Evolutionary conservation across 2,329 filamentous ascomycete species (phyloP).

Genomic region (Rhinocladiella similis): DNA sequence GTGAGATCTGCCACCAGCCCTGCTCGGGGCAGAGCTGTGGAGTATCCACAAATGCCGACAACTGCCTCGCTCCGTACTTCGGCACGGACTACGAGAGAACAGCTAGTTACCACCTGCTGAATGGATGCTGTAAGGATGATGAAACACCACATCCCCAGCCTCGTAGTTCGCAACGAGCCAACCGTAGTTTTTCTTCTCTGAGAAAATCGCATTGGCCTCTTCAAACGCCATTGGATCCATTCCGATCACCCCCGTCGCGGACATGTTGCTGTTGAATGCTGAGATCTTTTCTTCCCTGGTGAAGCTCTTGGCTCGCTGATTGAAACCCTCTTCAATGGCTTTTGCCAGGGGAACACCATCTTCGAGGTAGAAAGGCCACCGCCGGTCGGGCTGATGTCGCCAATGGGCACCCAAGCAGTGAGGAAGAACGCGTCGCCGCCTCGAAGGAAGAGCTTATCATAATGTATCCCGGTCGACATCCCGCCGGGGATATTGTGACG

Average conservation of each 20-base stretch:
- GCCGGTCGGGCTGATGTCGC: slow-evolving; percentile 37
- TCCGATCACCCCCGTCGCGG: slow-evolving; percentile 28
- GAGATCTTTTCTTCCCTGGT: slow-evolving; percentile 34
- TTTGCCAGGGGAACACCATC: slow-evolving; percentile 37
- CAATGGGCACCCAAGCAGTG: slow-evolving; percentile 40
- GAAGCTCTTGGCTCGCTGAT: slow-evolving; percentile 26
- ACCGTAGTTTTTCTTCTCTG: slow-evolving; percentile 7
- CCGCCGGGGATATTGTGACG: slow-evolving; percentile 42
- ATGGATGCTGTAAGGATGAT: slow-evolving; percentile 46
- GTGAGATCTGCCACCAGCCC: too few relatives aligned
- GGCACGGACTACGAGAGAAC: too few relatives aligned
- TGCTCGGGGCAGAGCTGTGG: too few relatives aligned
- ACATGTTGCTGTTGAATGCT: slow-evolving; percentile 36
- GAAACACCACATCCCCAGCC: slow-evolving; percentile 45
- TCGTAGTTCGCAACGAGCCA: slow-evolving; percentile 40
- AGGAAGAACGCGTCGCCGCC: slow-evolving; percentile 37
- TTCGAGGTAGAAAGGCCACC: slow-evolving; percentile 46
- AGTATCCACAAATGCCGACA: too few relatives aligned
- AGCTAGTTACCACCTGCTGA: background rate
- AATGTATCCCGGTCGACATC: slow-evolving; percentile 42
- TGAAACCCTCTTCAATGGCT: slow-evolving; percentile 42
- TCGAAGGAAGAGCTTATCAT: slow-evolving; percentile 45
- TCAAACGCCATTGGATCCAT: slow-evolving; percentile 11
- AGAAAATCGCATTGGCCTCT: slow-evolving; percentile 6
- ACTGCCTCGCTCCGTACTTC: too few relatives aligned